These are phyloP conservation scores for Protomyces gravidus DNA, from an alignment of 1,139 yeast species.

Conservation along the genomic window DNA sequence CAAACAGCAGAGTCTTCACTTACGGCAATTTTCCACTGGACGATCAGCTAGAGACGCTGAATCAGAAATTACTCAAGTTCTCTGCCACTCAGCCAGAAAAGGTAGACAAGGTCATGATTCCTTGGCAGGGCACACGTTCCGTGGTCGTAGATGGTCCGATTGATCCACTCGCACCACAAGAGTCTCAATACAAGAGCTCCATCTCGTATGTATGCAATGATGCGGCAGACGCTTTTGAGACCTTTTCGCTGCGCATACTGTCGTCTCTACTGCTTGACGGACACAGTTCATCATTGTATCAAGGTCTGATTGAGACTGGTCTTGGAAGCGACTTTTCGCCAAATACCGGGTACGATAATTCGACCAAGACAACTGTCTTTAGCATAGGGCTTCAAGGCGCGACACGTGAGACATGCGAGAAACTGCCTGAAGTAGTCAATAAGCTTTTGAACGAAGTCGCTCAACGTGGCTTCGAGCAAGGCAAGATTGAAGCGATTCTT, in stretches of 20 bases:
- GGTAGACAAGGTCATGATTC: conserved; percentile 37
- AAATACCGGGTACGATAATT: conserved; percentile 81
- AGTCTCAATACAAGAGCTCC: conserved; percentile 71
- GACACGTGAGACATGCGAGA: conserved; percentile 42
- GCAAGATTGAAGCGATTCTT: conserved; percentile 73
- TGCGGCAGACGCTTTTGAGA: conserved; percentile 63
- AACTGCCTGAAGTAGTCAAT: conserved; percentile 49
- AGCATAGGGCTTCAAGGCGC: conserved; percentile 85
- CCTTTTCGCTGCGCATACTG: conserved; percentile 68
- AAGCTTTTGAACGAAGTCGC: conserved; percentile 42
- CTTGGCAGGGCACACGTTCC: conserved; percentile 41
- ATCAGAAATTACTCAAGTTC: conserved; percentile 51
- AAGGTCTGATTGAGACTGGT: conserved; percentile 76
- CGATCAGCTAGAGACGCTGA: conserved; percentile 58
- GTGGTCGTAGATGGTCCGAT: conserved; percentile 64
- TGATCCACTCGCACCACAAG: conserved; percentile 72
- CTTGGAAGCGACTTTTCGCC: conserved; percentile 81
- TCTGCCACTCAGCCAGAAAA: conserved; percentile 38
- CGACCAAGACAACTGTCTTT: conserved; percentile 72
- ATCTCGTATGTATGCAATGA: conserved; percentile 82
- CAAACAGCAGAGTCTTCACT: conserved; percentile 80
- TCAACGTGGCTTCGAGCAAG: conserved; percentile 49
- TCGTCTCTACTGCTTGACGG: conserved; percentile 79
- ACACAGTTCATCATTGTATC: conserved; percentile 84
- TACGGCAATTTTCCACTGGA: conserved; percentile 73